Percentiles rank a stretch among this genome's conserved stretches.
phyloP scores from a whole-genome alignment of 75 land plant genomes.

The Adiantum capillusveneris region DNA sequence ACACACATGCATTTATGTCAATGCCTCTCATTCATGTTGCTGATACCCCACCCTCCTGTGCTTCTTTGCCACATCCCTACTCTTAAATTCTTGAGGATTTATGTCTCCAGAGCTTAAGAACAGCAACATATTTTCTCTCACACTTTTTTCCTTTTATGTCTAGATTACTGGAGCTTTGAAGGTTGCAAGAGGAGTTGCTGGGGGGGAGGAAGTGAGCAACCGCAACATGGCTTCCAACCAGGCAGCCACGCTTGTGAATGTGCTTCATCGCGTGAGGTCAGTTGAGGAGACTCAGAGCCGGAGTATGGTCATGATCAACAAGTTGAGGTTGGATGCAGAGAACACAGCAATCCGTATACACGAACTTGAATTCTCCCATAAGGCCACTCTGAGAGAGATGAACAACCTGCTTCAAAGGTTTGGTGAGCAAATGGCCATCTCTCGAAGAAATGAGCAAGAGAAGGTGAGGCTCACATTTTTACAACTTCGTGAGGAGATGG shows the following conservation, averaged over 20 bases:
- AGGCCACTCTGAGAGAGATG: slow-evolving; percentile 19
- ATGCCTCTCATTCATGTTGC: too few species aligned
- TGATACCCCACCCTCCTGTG: too few species aligned
- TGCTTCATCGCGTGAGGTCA: not conserved
- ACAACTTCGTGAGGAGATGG: slow-evolving; percentile 18
- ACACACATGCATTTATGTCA: too few species aligned
- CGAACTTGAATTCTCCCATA: slow-evolving; percentile 21
- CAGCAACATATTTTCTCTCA: too few species aligned
- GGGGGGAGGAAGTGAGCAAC: too few species aligned
- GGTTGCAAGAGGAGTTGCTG: too few species aligned
- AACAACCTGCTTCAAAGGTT: slow-evolving; percentile 12
- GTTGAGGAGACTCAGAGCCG: not conserved
- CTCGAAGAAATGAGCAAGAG: slow-evolving; percentile 13
- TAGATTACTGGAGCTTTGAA: too few species aligned
- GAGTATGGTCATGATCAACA: slow-evolving; percentile 2
- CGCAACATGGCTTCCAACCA: not conserved
- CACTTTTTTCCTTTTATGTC: too few species aligned
- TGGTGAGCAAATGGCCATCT: slow-evolving; percentile 16
- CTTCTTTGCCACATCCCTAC: too few species aligned
- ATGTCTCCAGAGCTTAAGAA: too few species aligned
- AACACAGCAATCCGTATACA: slow-evolving; percentile 11
- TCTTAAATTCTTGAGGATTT: too few species aligned
- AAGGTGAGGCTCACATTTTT: slow-evolving; percentile 13
- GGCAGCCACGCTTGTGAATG: not conserved
- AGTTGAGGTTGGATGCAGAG: slow-evolving; percentile 14